Base-by-base conservation (phyloP, 2,329 filamentous ascomycete genomes). In the Sarocladiaceae sp. region DNA sequence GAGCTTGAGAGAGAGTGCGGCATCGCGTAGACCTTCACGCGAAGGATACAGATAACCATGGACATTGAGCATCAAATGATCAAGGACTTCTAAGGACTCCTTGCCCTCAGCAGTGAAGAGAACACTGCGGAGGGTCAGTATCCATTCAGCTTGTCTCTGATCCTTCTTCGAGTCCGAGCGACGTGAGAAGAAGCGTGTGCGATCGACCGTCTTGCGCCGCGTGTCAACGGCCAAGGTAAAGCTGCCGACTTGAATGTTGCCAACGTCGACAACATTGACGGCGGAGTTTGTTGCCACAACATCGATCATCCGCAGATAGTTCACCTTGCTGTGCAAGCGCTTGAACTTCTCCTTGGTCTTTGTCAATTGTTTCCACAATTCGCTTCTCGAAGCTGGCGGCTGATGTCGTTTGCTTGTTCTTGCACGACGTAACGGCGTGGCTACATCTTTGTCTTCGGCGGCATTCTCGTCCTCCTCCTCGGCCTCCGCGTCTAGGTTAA, bases 221-320 rank as follows among this genome's bases (percentile, higher is more conserved):
- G 94, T 97, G 65, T 99, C 93, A 51, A 99, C 88, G 4, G 90
- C 88, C 55, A 96, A 74, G 13, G 88, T 91, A 61, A 97, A 81
- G 60, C 83, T 89, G 53, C 92, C 93, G 52, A 97, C 75, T 63
- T 96, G 89, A 39, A 97, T 68, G 56, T 85, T 88, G 20, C 94
- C 94, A 23, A 96, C 88, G 58, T 91, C 88, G 22, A 86, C 76
- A 29, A 97, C 76, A 53, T 85, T 86, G 51, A 96, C 65, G 5
- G 86, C 85, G 1, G 90, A 88, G 62, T 92, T 90, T 17, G 85
- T 86, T 11, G 91, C 90, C 23, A 95, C 84, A 31, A 99, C 74
- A 70, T 99, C 94, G 17, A 97, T 84, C 78, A 96, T 79, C 51
- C 88, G 83, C 57, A 99, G 79, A 88, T 90, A 97, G 59, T 89